Conservation (phyloP, 164 flowering plant genomes). For the Liriodendron chinense region DNA sequence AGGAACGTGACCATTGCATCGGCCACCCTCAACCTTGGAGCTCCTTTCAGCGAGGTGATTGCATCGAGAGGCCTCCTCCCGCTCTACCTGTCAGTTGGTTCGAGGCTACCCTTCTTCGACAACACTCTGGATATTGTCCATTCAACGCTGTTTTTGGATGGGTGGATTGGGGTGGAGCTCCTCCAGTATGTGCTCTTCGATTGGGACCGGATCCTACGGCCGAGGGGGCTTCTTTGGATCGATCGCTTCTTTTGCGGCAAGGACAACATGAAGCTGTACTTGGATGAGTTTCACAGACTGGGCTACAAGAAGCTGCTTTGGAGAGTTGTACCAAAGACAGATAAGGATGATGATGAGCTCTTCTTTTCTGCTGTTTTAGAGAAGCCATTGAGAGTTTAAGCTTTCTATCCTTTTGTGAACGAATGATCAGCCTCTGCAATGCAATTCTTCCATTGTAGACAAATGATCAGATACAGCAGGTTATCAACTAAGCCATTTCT, state of each 20-base stretch:
- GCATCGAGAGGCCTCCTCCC: constrained; percentile 42
- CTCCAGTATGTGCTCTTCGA: constrained; percentile 40
- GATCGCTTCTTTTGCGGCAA: constrained; percentile 35
- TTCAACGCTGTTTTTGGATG: constrained; percentile 36
- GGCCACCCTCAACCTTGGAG: constrained; percentile 39
- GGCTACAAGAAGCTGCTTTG: constrained; percentile 28
- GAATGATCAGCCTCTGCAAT: neutral
- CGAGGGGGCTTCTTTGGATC: constrained; percentile 36
- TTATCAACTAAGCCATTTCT: no score
- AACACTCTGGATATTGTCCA: constrained; percentile 42
- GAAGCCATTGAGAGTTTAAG: constrained; percentile 27
- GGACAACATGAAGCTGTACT: constrained; percentile 26
- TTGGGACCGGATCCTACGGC: constrained; percentile 34
- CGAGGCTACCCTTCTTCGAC: constrained; percentile 41
- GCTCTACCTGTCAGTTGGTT: constrained; percentile 32
- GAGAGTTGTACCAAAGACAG: constrained; percentile 35
- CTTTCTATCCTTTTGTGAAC: neutral
- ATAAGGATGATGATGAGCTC: constrained; percentile 33
- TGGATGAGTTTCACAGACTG: constrained; percentile 26
- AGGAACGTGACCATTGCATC: constrained; percentile 37
- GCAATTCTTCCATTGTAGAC: neutral
- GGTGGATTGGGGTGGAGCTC: constrained; percentile 38
- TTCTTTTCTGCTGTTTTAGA: constrained; percentile 39
- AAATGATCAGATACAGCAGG: neutral
- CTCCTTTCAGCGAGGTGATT: constrained; percentile 41